These are phyloP conservation scores for Colletotrichum karsti DNA, from an alignment of 2,329 filamentous ascomycete genomes.

Conservation along the genomic window DNA sequence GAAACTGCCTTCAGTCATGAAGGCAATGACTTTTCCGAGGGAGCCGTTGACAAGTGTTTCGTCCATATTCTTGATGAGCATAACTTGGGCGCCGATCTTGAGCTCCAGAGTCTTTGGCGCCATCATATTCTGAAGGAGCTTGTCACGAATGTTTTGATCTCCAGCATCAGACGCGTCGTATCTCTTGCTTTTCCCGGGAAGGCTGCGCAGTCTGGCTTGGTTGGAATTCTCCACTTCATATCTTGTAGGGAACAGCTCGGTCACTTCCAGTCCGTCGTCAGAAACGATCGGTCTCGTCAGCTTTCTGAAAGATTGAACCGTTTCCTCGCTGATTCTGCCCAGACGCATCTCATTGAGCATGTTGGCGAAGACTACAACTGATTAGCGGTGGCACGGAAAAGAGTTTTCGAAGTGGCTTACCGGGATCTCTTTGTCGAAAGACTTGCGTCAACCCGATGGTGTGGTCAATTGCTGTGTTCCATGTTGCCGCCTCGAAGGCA, in stretches of 20 bases:
- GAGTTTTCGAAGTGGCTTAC: slow-evolving; percentile 47
- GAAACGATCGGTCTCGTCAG: slow-evolving; percentile 77
- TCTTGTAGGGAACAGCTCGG: slow-evolving; percentile 93
- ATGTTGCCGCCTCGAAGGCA: slow-evolving; percentile 90
- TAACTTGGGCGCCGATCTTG: slow-evolving; percentile 94
- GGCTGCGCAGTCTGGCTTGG: slow-evolving; percentile 72
- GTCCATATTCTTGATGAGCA: slow-evolving; percentile 99
- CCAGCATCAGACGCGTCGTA: slow-evolving; percentile 83
- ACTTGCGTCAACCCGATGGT: slow-evolving; percentile 96
- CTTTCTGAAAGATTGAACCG: slow-evolving; percentile 78
- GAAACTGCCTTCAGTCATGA: slow-evolving; percentile 66
- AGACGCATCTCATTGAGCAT: slow-evolving; percentile 99
- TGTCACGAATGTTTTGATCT: slow-evolving; percentile 76
- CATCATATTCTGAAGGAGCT: slow-evolving; percentile 89
- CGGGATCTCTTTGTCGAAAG: slow-evolving; percentile 90
- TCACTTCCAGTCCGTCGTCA: slow-evolving; percentile 80
- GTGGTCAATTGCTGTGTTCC: slow-evolving; percentile 92
- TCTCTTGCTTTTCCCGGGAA: slow-evolving; percentile 73
- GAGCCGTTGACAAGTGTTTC: slow-evolving; percentile 94
- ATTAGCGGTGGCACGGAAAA: slow-evolving; percentile 5
- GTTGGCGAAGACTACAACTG: slow-evolving; percentile 75
- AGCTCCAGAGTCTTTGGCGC: slow-evolving; percentile 82
- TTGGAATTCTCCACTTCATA: slow-evolving; percentile 92
- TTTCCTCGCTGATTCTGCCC: slow-evolving; percentile 80
- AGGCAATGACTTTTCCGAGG: slow-evolving; percentile 83